Percentiles rank a stretch among this genome's conserved stretches.
phyloP scores from a whole-genome alignment of 1,139 yeast genomes.

The Taphrina betulina region DNA sequence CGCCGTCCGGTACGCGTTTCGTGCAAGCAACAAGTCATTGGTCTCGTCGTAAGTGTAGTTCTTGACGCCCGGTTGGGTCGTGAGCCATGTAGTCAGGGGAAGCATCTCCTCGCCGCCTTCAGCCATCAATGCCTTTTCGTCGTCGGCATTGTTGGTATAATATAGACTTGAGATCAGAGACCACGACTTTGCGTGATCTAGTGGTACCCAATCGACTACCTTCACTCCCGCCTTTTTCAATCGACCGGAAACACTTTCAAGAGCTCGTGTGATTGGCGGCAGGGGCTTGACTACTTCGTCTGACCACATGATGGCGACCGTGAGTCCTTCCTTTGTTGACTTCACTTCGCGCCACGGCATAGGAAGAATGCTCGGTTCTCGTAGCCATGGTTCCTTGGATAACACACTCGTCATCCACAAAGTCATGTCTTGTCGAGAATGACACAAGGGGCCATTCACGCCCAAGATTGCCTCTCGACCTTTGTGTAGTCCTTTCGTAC shows the following conservation, averaged over 20 bases:
- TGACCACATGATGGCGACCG: conserved; percentile 44
- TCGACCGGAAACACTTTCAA: conserved; percentile 43
- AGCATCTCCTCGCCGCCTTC: conserved; percentile 52
- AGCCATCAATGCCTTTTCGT: conserved; percentile 43
- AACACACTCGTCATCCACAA: conserved; percentile 56
- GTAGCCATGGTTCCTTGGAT: conserved; percentile 56
- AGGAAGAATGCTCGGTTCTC: conserved; percentile 52
- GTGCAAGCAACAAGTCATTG: conserved; percentile 45
- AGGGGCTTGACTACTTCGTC: conserved; percentile 47
- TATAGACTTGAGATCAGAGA: conserved; percentile 49
- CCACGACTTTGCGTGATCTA: conserved; percentile 46
- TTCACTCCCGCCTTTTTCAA: conserved; percentile 43
- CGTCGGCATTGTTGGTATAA: conserved; percentile 53
- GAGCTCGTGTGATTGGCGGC: conserved; percentile 55
- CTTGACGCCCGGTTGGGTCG: conserved; percentile 33
- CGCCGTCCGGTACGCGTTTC: conserved; percentile 48
- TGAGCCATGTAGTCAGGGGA: conserved; percentile 40
- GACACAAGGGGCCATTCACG: conserved; percentile 52
- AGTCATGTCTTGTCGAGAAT: conserved; percentile 57
- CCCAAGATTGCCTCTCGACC: conserved; percentile 52
- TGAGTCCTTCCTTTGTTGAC: conserved; percentile 44
- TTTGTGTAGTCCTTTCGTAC: conserved; percentile 50
- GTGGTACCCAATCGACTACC: conserved; percentile 51
- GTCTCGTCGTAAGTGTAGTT: conserved; percentile 42
- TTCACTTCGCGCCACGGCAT: conserved; percentile 53